Base-by-base conservation (phyloP, 768 basidiomycete genomes). In the Leccinum sublutescens region DNA sequence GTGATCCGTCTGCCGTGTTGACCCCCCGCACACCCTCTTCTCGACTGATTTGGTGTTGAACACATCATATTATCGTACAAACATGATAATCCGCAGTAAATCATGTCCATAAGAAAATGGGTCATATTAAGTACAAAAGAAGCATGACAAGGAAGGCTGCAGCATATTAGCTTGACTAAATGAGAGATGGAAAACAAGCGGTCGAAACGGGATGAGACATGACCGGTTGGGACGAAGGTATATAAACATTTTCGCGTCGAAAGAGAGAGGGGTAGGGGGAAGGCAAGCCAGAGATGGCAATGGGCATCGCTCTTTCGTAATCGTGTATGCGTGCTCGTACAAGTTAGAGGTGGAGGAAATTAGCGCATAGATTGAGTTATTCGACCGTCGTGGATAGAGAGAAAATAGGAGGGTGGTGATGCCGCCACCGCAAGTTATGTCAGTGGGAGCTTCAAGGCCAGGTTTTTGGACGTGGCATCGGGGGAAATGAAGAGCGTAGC, bases 241-340 rank as follows among this genome's bases (percentile, higher is more conserved):
- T 19, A 21, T n/a, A 23, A 47, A 59, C 62, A 55, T 60, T 64
- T 64, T 64, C 23, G 34, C 3, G 8, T 47, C 38, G 40, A 25
- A 47, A 23, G 33, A 48, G 12, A 14, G 12, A 15, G 17, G 11
- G 11, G 50, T 27, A 9, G n/a, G 21, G 14, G 34, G 34, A 19
- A 19, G n/a, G 10, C 43, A 45, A 19, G 5, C 43, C 43, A 45
- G 19, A 11, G 43, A n/a, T 19, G 19, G 43, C 10, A 45, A 19
- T 45, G 33, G 3, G 27, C 11, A 50, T 50, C 8, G 25, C 34
- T 6, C 47, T 38, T 47, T 33, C 54, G n/a, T 36, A 52, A 23
- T 29, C 31, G 27, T 53, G 43, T 43, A 10, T 57, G 43, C 34
- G 8, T 40, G 33, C n/a, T 34, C 49, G 60, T 29, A 9, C 33